Base-by-base conservation (phyloP, 2,329 filamentous ascomycete species). In the Aspergillus sp. region DNA sequence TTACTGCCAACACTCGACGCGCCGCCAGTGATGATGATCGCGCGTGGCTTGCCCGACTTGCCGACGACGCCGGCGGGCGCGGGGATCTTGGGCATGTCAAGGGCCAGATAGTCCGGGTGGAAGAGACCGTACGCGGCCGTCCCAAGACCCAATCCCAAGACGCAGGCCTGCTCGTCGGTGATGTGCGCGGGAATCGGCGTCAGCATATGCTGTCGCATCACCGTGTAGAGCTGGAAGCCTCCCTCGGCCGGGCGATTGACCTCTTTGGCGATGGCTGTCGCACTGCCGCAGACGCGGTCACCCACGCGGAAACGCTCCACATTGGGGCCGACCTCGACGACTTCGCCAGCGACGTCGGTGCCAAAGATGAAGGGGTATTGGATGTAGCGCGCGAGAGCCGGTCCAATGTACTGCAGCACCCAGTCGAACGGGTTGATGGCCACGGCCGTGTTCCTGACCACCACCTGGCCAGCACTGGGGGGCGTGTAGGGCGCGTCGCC, bases 371-470 rank as follows among this genome's bases (percentile, higher is more conserved):
- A n/a, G 14, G 48, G 49, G 34, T 49, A 57, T 31, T 57, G 38
- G 7, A 29, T 29, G 25, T 29, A 29, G 3, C 25, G 25, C 47
- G 47, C 42, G 32, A 48, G 34, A n/a, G 55, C 55, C n/a, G 53
- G 53, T 14, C 55, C 55, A 25, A 21, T 17, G 17, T 58, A 54
- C 54, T 74, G 71, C 29, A 71, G 61, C 41, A 67, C 72, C 67
- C 71, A 71, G 55, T 78, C 76, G 14, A 77, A 65, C 0, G 73
- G 71, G 52, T 78, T 78, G 56, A 79, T 68, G 1, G 74, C 75
- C 2, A 75, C 61, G 7, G 73, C 72, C 10, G 59, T 59, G 48
- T 72, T 75, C 49, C 71, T 69, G 44, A 79, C 64, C 3, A 76
- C 65, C 16, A 79, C 60, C 53, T 78, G 66, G 20, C 68, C 66